These are phyloP conservation scores for Daldinia bambusicola DNA, from an alignment of 495 filamentous ascomycete species.

Conservation along the genomic window DNA sequence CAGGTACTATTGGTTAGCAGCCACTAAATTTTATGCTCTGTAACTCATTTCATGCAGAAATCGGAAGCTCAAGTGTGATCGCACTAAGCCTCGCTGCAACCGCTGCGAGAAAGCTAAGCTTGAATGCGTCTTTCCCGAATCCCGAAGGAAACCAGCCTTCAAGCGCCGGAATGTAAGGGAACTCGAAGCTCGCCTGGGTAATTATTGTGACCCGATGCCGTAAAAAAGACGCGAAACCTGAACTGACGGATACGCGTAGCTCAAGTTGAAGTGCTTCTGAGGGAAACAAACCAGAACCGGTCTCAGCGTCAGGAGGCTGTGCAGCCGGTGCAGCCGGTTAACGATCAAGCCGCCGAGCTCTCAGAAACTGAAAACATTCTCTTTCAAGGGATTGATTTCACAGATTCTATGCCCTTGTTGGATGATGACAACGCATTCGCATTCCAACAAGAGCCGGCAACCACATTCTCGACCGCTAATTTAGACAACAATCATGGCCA, in stretches of 20 bases:
- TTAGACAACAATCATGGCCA: slow-evolving; percentile 18
- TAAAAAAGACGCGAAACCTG: not conserved
- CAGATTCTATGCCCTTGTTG: slow-evolving; percentile 19
- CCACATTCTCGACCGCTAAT: slow-evolving; percentile 15
- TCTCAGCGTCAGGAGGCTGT: not conserved
- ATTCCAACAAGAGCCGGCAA: slow-evolving; percentile 27
- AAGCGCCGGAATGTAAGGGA: slow-evolving; percentile 89
- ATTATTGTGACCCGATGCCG: slow-evolving; percentile 7
- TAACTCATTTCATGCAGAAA: slow-evolving; percentile 62
- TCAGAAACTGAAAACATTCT: slow-evolving; percentile 35
- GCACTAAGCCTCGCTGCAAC: slow-evolving; percentile 73
- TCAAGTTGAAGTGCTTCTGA: slow-evolving; percentile 60
- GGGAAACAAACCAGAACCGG: slow-evolving; percentile 45
- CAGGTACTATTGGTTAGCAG: slow-evolving; percentile 52
- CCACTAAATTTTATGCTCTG: not conserved
- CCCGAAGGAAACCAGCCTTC: slow-evolving; percentile 86
- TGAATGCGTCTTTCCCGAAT: slow-evolving; percentile 85
- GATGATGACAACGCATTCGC: slow-evolving; percentile 28
- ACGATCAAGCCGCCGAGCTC: slow-evolving; percentile 12
- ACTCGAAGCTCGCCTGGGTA: slow-evolving; percentile 83
- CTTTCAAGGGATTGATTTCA: slow-evolving; percentile 40
- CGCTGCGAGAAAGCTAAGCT: slow-evolving; percentile 76
- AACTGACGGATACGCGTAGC: slow-evolving; percentile 46
- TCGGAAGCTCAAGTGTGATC: slow-evolving; percentile 74
- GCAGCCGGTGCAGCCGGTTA: slow-evolving; percentile 15